phyloP scores from a whole-genome alignment of 306 rosid genomes.

The Pterocarpus santalinus region DNA sequence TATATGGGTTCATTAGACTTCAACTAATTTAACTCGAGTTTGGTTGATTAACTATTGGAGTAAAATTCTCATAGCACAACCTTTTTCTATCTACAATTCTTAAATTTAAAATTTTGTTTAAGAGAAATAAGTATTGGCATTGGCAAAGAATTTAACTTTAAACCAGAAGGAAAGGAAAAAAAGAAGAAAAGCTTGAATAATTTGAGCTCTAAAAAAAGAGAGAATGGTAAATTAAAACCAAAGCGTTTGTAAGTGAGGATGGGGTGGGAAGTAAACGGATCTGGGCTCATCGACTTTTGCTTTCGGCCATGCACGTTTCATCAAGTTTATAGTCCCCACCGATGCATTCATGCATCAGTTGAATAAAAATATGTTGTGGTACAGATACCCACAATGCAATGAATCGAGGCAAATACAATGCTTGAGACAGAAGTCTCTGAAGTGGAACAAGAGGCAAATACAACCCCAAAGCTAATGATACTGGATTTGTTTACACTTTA shows the following conservation, averaged over 20 bases:
- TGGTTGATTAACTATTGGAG: too few relatives aligned
- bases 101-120: too few relatives aligned
- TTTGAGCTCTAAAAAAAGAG: background rate
- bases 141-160: background rate
- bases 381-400: conserved; percentile 46
- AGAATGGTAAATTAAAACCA: background rate
- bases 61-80: too few relatives aligned
- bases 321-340: conserved; percentile 53
- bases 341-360: conserved; percentile 40
- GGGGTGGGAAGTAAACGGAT: conserved; percentile 39
- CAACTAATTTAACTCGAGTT: too few relatives aligned
- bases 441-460: conserved; percentile 23
- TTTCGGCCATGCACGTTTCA: conserved; percentile 64
- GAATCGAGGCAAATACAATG: conserved; percentile 33
- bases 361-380: conserved; percentile 42
- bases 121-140: background rate
- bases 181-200: background rate
- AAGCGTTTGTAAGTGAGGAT: conserved; percentile 23
- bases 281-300: conserved; percentile 48
- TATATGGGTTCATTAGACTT: too few relatives aligned
- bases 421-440: conserved; percentile 38
- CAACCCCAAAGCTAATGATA: conserved; percentile 22
- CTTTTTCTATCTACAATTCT: too few relatives aligned
- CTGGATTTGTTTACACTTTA: conserved; percentile 46
- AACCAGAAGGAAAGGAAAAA: background rate